A percentile compares a stretch with the other conserved stretches of the same genome.
Conservation (phyloP, 2,329 filamentous ascomycete species). For the Pseudocercospora eumusae region DNA sequence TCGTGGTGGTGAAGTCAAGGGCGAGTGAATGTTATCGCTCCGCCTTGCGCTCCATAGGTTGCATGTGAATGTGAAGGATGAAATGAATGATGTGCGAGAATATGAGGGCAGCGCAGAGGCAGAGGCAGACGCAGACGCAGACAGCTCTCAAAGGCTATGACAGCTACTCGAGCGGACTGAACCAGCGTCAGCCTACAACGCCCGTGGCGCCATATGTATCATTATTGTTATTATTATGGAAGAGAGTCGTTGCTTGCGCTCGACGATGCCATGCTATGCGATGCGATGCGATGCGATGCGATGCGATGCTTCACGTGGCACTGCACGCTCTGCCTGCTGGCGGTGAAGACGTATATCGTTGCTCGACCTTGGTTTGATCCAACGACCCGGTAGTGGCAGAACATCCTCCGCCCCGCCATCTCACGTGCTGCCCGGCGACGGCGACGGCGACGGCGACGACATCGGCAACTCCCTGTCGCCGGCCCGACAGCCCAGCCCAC, state of each 20-base stretch:
- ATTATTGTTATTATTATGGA: neutral
- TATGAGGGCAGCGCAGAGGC: neutral
- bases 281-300: neutral
- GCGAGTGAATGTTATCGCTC: neutral
- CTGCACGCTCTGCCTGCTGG: conserved; percentile 9
- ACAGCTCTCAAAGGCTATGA: neutral
- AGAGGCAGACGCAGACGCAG: neutral
- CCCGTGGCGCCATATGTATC: conserved; percentile 4
- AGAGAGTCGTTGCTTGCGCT: neutral
- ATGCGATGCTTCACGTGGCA: conserved; percentile 1
- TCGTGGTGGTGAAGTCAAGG: neutral
- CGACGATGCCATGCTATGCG: neutral
- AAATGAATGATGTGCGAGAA: neutral
- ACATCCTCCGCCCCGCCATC: neutral
- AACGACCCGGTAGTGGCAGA: neutral
- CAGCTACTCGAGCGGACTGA: conserved; percentile 1
- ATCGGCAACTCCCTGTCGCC: too few relatives aligned
- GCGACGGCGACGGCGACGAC: neutral
- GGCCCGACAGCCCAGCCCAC: neutral
- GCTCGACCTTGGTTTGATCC: neutral
- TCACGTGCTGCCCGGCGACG: neutral
- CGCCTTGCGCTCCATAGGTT: neutral
- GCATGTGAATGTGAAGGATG: neutral
- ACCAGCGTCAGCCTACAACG: conserved; percentile 2
- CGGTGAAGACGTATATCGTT: conserved; percentile 6